Evolutionary conservation across 441 rosid genomes (phyloP).

Genomic region (Populus hybrid): DNA sequence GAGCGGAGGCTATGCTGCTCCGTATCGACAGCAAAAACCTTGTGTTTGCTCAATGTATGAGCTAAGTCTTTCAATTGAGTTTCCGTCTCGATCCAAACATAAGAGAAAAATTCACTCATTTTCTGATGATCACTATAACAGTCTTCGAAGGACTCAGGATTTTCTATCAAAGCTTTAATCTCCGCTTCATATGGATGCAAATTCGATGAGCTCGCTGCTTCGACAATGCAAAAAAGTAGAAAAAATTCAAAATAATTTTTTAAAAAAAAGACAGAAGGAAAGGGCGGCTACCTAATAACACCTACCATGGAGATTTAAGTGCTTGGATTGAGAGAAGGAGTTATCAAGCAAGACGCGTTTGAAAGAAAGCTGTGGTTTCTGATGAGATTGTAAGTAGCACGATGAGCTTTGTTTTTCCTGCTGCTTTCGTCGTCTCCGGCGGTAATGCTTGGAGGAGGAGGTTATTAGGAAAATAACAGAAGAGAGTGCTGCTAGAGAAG

Average conservation of each 20-base stretch:
- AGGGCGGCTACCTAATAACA: conserved; percentile 20
- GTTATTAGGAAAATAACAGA: neutral
- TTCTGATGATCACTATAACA: conserved; percentile 22
- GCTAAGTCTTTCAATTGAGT: conserved; percentile 60
- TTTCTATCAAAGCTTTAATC: conserved; percentile 51
- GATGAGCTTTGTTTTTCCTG: conserved; percentile 10
- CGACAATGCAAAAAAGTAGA: neutral
- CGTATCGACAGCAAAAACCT: conserved; percentile 74
- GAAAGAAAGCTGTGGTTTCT: conserved; percentile 67
- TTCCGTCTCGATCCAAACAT: conserved; percentile 72
- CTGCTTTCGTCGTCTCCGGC: conserved; percentile 43
- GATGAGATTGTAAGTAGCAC: conserved; percentile 64
- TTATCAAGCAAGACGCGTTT: conserved; percentile 83
- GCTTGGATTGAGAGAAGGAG: conserved; percentile 74
- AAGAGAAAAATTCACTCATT: conserved; percentile 35
- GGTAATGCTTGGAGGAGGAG: conserved; percentile 10
- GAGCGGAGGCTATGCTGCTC: conserved; percentile 90
- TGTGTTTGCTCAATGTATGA: conserved; percentile 46
- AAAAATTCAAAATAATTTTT: neutral
- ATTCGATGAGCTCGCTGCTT: conserved; percentile 33
- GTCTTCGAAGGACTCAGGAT: conserved; percentile 34
- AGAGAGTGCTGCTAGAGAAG: neutral
- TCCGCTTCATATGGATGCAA: conserved; percentile 68
- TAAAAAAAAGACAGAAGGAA: conserved; percentile 12
- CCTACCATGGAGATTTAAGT: conserved; percentile 35